Conservation (phyloP, 768 basidiomycete genomes). For the Tricholoma sp. region DNA sequence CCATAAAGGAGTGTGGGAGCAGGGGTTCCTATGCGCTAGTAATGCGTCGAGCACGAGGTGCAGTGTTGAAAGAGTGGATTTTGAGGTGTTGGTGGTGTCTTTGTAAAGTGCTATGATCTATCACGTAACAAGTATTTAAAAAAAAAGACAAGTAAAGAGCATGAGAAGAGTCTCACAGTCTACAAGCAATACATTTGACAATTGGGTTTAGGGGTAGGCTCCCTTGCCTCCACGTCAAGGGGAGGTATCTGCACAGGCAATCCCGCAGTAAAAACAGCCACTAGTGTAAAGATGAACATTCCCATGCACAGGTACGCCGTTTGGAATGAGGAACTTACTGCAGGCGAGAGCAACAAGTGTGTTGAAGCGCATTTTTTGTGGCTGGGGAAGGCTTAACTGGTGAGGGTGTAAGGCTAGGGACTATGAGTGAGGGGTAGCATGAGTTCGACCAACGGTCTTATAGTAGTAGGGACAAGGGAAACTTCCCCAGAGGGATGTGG, state of each 20-base stretch:
- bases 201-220: neutral
- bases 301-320: neutral
- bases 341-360: constrained; percentile 3
- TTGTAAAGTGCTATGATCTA: neutral
- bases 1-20: neutral
- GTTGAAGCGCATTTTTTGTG: constrained; percentile 1
- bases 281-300: constrained; percentile 2
- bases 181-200: neutral
- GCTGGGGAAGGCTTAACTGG: neutral
- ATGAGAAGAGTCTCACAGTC: neutral
- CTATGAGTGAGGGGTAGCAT: neutral
- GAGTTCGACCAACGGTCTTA: neutral
- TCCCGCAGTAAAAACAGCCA: constrained; percentile 9
- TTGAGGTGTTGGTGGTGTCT: neutral
- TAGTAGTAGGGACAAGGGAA: neutral
- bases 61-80: neutral
- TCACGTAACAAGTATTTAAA: no score
- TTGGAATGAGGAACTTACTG: constrained; percentile 10
- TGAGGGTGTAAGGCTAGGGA: neutral
- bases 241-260: constrained; percentile 13
- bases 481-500: constrained; percentile 9
- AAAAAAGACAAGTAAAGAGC: neutral
- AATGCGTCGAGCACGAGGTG: neutral
- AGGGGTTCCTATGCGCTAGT: neutral
- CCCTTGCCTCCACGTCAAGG: constrained; percentile 14